Evolutionary conservation across 306 rosid genomes (phyloP), one percentile per base, ranked within the genome.

Genomic region (Malus sieversii): DNA sequence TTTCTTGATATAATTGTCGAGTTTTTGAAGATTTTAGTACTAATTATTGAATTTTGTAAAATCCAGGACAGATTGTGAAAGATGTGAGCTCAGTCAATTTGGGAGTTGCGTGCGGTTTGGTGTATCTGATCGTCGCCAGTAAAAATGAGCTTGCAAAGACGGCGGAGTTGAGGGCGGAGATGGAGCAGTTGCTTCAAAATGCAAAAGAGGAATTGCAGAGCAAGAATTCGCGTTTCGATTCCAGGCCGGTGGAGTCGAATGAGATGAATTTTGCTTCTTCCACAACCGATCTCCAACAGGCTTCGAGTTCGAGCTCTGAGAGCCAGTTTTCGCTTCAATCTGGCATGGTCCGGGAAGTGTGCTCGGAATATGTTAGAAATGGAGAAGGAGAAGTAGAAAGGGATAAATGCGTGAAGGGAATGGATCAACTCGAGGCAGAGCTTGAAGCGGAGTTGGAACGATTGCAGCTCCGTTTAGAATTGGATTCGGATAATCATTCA

Each of bases 21-120:
- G 1, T 51, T 15, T 51, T 51, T 51, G 55, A 51, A 51, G 20
- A 51, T 51, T 51, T 51, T 51, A 15, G 20, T 23, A 59, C 14
- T 59, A 59, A 59, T 10, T 9, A 57, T 3, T n/a, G 20, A n/a
- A 20, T 51, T 13, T 11, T 15, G 14, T 76, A 59, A 23, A 51
- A 33, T 23, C 29, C 90, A 90, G 97, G 91, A 20, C 78, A 45
- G 20, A 61, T 66, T 60, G 79, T 86, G 76, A 78, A 72, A 68
- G 88, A 84, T 76, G 53, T 82, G 15, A 15, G 33, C 11, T 87
- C 90, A 55, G 90, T 95, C 83, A 95, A 90, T 84, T 75, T 92
- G 82, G 97, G 97, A 70, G 87, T 92, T 80, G 92, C 92, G 42
- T 90, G 89, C 57, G 92, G 97, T 74, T 81, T 92, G 79, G 55